Evolutionary conservation across 106 monocot species (phyloP).

Genomic region (Vanilla planifolia): DNA sequence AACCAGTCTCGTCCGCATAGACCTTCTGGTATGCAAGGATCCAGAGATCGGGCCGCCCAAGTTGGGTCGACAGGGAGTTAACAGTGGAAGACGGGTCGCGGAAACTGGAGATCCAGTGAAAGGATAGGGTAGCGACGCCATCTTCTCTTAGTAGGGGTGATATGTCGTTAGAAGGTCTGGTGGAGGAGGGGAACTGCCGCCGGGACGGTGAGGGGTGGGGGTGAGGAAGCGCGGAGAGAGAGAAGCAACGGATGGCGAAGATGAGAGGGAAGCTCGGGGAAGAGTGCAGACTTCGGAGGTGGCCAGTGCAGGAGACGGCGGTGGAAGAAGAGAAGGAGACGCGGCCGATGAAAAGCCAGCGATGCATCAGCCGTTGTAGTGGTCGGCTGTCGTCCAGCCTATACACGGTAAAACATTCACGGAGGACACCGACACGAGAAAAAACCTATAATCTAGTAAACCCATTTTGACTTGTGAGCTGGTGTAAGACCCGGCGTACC

Average conservation of each 20-base stretch:
- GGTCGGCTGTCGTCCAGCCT: too few relatives aligned
- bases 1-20: constrained; percentile 78
- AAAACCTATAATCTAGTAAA: too few relatives aligned
- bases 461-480: too few relatives aligned
- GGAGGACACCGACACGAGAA: too few relatives aligned
- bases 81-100: constrained; percentile 33
- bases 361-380: background rate
- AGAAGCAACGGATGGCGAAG: background rate
- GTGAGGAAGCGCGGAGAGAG: background rate
- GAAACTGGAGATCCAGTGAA: constrained; percentile 78
- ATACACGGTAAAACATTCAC: too few relatives aligned
- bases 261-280: background rate
- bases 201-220: background rate
- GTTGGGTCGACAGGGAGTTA: constrained; percentile 40
- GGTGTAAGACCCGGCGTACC: too few relatives aligned
- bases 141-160: constrained; percentile 55
- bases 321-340: background rate
- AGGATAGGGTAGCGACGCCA: constrained; percentile 43
- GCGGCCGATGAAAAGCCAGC: constrained; percentile 2
- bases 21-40: constrained; percentile 95
- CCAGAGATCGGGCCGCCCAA: constrained; percentile 69
- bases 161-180: constrained; percentile 10
- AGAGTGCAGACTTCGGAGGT: background rate
- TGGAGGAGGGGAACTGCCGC: constrained; percentile 1
- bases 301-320: background rate